Conservation (phyloP, 208 protist genomes). For the Angomonas deanei region DNA sequence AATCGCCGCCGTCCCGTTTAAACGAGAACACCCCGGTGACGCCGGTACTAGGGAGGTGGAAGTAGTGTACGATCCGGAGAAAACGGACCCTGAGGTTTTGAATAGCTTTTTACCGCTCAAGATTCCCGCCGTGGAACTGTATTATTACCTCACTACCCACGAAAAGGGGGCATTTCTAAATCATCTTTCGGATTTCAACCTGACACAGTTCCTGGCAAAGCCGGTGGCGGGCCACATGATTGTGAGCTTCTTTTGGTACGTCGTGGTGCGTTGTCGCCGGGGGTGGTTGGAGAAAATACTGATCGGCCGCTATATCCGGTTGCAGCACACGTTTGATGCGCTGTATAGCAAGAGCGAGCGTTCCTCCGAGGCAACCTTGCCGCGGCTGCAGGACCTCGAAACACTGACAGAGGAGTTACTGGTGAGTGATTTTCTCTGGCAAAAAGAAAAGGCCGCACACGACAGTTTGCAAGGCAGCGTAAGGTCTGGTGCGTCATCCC, state of each 20-base stretch:
- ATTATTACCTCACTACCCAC: slow-evolving; percentile 27
- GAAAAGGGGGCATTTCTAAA: slow-evolving; percentile 30
- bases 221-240: slow-evolving; percentile 39
- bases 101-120: slow-evolving; percentile 11
- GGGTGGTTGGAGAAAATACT: slow-evolving; percentile 35
- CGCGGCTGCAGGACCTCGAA: slow-evolving; percentile 15
- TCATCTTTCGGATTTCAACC: slow-evolving; percentile 40
- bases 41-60: too few species aligned
- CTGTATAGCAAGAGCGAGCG: slow-evolving; percentile 27
- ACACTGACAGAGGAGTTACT: slow-evolving; percentile 19
- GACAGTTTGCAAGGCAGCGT: too few species aligned
- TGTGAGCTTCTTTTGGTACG: slow-evolving; percentile 59
- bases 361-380: slow-evolving; percentile 9
- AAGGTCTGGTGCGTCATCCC: too few species aligned
- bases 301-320: slow-evolving; percentile 34
- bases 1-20: background rate
- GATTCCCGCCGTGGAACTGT: slow-evolving; percentile 17
- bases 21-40: background rate
- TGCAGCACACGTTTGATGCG: slow-evolving; percentile 31
- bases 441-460: background rate
- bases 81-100: background rate
- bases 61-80: background rate
- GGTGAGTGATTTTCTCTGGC: slow-evolving; percentile 1
- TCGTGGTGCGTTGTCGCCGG: slow-evolving; percentile 42
- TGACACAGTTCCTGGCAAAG: slow-evolving; percentile 35